phyloP scores from a whole-genome alignment of 306 rosid genomes.

The Arachis stenosperma region DNA sequence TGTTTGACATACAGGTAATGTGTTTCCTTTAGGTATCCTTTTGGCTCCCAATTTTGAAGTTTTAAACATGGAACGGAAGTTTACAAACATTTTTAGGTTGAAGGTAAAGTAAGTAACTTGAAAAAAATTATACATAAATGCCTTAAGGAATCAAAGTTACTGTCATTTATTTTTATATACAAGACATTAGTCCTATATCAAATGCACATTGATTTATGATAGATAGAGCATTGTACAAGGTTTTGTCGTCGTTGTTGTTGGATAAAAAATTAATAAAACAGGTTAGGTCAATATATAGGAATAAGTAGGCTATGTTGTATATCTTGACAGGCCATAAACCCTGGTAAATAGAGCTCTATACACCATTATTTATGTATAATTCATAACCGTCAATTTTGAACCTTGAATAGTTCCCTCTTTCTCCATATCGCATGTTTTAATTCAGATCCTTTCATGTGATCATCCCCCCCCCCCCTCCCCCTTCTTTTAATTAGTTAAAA shows the following conservation, averaged over 20 bases:
- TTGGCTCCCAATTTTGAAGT: background rate
- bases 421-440: slow-evolving; percentile 14
- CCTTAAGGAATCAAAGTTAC: slow-evolving; percentile 19
- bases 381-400: slow-evolving; percentile 4
- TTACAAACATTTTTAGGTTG: background rate
- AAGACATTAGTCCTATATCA: slow-evolving; percentile 7
- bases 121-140: background rate
- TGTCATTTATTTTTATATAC: background rate
- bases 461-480: background rate
- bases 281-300: background rate
- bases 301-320: slow-evolving; percentile 15
- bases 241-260: no score
- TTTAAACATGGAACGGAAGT: slow-evolving; percentile 28
- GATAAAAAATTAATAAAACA: background rate
- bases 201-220: background rate
- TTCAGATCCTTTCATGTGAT: slow-evolving; percentile 22
- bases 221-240: no score
- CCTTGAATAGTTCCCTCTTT: slow-evolving; percentile 15
- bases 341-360: background rate
- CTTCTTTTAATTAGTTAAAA: no score
- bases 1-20: slow-evolving; percentile 93
- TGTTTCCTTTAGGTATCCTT: slow-evolving; percentile 31
- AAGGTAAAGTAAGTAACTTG: background rate
- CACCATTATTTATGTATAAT: background rate
- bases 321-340: background rate